A percentile compares a stretch with the other conserved stretches of the same genome.
Evolutionary conservation across 495 filamentous ascomycete species (phyloP).

Genomic region (Annulohypoxylon moriforme): DNA sequence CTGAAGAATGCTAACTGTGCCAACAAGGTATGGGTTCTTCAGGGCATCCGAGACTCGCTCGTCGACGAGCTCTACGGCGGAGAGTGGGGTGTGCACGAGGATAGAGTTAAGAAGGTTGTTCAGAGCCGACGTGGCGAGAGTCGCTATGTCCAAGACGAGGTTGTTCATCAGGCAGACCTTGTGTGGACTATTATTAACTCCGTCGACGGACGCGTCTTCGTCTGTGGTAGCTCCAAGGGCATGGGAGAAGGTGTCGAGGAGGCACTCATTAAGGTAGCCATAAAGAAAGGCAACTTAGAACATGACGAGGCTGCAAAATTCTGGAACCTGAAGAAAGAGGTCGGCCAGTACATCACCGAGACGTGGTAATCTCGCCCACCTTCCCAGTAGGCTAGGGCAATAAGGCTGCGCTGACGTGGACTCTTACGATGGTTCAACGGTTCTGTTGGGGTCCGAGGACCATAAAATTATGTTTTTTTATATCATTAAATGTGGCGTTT

Average conservation of each 20-base stretch:
- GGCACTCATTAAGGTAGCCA: conserved; percentile 81
- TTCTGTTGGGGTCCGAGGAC: not conserved
- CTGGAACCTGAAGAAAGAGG: conserved; percentile 85
- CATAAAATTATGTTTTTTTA: conserved; percentile 10
- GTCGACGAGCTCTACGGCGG: conserved; percentile 96
- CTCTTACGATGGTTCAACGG: not conserved
- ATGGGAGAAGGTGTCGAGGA: conserved; percentile 97
- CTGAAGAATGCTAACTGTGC: conserved; percentile 96
- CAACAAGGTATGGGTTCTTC: conserved; percentile 99
- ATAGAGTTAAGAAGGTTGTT: conserved; percentile 92
- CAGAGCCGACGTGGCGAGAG: conserved; percentile 82
- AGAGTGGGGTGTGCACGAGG: conserved; percentile 94
- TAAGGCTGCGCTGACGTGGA: not conserved
- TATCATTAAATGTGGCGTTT: conserved; percentile 31
- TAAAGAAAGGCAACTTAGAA: conserved; percentile 81
- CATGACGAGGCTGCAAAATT: conserved; percentile 78
- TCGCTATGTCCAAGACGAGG: conserved; percentile 89
- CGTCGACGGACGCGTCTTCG: conserved; percentile 92
- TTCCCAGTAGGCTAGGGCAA: not conserved
- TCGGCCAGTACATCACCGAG: conserved; percentile 88
- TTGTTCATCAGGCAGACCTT: conserved; percentile 85
- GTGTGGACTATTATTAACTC: conserved; percentile 97
- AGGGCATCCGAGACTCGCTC: conserved; percentile 92
- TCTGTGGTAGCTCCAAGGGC: conserved; percentile 91
- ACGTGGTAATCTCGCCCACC: conserved; percentile 60